Conservation (phyloP, 2,329 filamentous ascomycete species). For the Trichoderma sp. region DNA sequence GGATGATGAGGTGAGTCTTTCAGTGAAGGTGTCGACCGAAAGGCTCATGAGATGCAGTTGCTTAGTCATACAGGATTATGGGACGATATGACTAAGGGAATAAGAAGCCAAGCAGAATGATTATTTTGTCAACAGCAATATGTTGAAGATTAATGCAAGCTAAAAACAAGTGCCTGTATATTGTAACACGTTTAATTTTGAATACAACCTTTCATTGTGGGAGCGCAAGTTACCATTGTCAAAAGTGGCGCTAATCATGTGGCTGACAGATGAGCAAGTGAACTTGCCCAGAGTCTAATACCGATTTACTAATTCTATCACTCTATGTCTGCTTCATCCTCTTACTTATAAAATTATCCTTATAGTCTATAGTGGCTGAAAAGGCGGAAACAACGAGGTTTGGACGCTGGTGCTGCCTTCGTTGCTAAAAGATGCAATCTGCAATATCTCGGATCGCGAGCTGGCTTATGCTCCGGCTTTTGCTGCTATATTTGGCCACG, state of each 20-base stretch:
- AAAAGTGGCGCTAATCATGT: background rate
- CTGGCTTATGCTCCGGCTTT: background rate
- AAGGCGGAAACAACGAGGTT: background rate
- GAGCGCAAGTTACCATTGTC: background rate
- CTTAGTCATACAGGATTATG: background rate
- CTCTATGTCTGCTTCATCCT: background rate
- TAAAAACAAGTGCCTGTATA: background rate
- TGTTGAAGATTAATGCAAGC: no score
- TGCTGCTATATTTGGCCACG: background rate
- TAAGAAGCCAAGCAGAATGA: background rate
- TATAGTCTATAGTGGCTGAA: background rate
- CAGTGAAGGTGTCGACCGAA: background rate
- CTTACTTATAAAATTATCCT: background rate
- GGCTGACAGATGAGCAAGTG: background rate
- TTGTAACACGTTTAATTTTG: background rate
- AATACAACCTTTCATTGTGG: background rate
- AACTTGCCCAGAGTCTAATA: background rate
- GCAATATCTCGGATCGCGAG: background rate
- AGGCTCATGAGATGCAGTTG: background rate
- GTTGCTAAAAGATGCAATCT: background rate
- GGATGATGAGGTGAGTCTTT: background rate
- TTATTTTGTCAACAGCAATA: background rate
- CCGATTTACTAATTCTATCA: background rate
- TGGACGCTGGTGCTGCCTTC: background rate
- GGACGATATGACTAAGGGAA: background rate